Base-by-base conservation (phyloP, 495 filamentous ascomycete species). In the Pyrenula massariospora region DNA sequence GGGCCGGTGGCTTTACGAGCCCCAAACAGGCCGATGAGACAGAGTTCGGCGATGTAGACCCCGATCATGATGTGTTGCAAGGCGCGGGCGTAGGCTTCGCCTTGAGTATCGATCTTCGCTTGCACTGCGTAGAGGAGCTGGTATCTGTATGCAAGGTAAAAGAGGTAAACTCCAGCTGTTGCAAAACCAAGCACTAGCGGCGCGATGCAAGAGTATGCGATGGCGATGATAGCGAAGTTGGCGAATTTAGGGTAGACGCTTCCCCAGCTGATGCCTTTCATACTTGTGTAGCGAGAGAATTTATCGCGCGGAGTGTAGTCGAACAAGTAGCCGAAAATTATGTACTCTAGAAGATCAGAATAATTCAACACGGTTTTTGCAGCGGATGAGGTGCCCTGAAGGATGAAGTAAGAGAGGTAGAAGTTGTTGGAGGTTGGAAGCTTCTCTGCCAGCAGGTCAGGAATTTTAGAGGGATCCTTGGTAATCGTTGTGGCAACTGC, bases 61-160 rank as follows among this genome's bases (percentile, higher is more conserved):
- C 91, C 91, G 2, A 84, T 84, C 52, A 93, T 77, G 54, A 93
- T 78, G 63, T 96, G 91, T 65, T 94, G 89, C 24, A 96, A 73
- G 12, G 91, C 91, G 22, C 83, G 81, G 2, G 91, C 88, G 66
- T 96, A 96, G 56, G 93, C 84, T 24, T 89, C 78, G 47, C 91
- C 91, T 57, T 90, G 89, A 22, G 91, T 96, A 69, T 96, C 90
- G 68, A 95, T 82, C 54, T 79, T 60, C 22, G 85, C 80, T 64
- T 93, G 84, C 58, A 86, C 89, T 42, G 93, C 88, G 69, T 92
- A 96, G 53, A 96, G 78, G 65, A 95, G 76, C 66, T 96, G 95
- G 77, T 96, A 95, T 12, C 88, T 81, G 77, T 89, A 96, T 20
- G 90, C 89, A 55, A 93, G 72, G 70, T 95, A 95, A 65, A 96